These are phyloP conservation scores for Nothophoma quercina DNA, from an alignment of 2,329 filamentous ascomycete genomes.

Conservation along the genomic window DNA sequence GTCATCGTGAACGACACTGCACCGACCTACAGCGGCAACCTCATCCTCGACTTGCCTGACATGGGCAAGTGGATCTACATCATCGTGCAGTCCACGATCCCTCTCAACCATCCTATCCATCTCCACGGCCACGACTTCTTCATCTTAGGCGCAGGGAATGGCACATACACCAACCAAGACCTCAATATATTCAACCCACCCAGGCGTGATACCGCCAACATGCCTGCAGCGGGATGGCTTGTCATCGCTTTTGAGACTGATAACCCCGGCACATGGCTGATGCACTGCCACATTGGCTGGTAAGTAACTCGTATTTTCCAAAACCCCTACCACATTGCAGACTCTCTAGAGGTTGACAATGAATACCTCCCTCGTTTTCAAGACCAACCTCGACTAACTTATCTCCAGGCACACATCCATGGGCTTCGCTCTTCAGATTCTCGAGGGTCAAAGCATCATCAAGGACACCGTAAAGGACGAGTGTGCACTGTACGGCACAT, in stretches of 20 bases:
- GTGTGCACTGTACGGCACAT: constrained; percentile 27
- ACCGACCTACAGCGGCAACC: constrained; percentile 35
- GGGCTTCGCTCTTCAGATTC: constrained; percentile 63
- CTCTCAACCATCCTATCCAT: constrained; percentile 49
- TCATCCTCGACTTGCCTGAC: constrained; percentile 23
- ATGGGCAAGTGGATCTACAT: constrained; percentile 49
- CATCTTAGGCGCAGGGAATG: constrained; percentile 54
- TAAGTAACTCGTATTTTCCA: constrained; percentile 14
- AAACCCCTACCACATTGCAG: too few relatives aligned
- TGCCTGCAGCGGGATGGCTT: constrained; percentile 43
- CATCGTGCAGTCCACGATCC: constrained; percentile 46
- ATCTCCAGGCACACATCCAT: constrained; percentile 63
- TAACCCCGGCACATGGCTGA: constrained; percentile 58
- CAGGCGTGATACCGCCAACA: constrained; percentile 37
- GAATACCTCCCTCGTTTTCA: too few relatives aligned
- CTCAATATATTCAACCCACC: constrained; percentile 33
- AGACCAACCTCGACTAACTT: too few relatives aligned
- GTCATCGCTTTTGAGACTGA: constrained; percentile 61
- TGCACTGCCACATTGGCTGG: constrained; percentile 50
- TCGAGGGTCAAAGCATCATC: constrained; percentile 52
- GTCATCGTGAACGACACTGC: constrained; percentile 44
- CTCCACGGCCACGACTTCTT: constrained; percentile 63
- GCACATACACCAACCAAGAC: constrained; percentile 28
- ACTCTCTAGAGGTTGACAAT: too few relatives aligned
- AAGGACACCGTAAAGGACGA: constrained; percentile 21